These are phyloP conservation scores for Tricholomella constricta DNA, from an alignment of 768 basidiomycete species.

Conservation along the genomic window DNA sequence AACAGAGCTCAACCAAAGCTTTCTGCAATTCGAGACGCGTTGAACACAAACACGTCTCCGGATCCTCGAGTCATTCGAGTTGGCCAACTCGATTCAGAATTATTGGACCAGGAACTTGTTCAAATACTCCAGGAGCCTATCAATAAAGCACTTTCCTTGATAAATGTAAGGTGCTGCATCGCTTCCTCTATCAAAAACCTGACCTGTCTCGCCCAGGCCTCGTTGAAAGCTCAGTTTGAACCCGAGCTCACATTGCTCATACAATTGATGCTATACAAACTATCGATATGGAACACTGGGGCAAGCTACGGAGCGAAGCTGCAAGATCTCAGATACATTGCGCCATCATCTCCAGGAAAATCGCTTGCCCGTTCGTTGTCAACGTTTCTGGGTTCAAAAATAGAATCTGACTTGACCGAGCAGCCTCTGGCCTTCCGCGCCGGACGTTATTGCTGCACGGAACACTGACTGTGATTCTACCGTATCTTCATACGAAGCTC, in stretches of 20 bases:
- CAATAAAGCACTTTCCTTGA: conserved; percentile 62
- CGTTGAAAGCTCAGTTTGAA: conserved; percentile 63
- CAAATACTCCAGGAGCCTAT: conserved; percentile 84
- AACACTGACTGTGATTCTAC: conserved; percentile 68
- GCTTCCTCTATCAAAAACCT: conserved; percentile 1
- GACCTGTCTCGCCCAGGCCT: conserved; percentile 42
- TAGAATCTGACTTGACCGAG: conserved; percentile 11
- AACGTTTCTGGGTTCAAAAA: conserved; percentile 6
- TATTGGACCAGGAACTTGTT: conserved; percentile 87
- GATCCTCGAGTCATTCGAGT: conserved; percentile 69
- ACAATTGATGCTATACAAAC: conserved; percentile 73
- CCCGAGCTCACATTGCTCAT: conserved; percentile 75
- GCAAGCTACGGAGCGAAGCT: conserved; percentile 83
- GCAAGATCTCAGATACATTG: conserved; percentile 71
- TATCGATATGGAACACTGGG: conserved; percentile 80
- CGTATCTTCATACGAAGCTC: conserved; percentile 78
- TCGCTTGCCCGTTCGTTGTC: conserved; percentile 38
- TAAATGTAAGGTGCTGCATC: conserved; percentile 53
- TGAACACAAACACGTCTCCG: conserved; percentile 33
- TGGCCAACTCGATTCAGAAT: conserved; percentile 87
- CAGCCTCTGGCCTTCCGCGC: conserved; percentile 69
- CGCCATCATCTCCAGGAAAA: conserved; percentile 25
- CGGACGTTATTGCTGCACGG: conserved; percentile 67
- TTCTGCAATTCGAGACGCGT: conserved; percentile 43
- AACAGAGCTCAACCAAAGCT: conserved; percentile 58